Percentiles rank a stretch among this genome's conserved stretches.
These are phyloP conservation scores for Lantana camara DNA, from an alignment of 257 asterid genomes.

Conservation along the genomic window DNA sequence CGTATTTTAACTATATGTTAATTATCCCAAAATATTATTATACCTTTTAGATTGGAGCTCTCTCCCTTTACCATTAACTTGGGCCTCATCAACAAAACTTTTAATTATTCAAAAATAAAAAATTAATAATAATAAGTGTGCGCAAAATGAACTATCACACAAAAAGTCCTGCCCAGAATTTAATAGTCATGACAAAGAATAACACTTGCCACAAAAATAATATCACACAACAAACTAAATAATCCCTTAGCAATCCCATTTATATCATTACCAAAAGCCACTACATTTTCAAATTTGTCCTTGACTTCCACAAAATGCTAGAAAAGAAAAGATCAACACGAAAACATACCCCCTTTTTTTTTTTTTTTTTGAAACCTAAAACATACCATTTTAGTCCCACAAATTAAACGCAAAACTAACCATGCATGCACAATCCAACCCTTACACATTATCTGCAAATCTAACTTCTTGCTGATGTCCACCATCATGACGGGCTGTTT, in stretches of 20 bases:
- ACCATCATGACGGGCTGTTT: conserved; percentile 28
- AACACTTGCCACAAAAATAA: too few relatives aligned
- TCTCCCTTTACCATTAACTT: too few relatives aligned
- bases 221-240: background rate
- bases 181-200: too few relatives aligned
- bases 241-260: conserved; percentile 6
- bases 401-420: too few relatives aligned
- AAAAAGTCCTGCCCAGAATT: too few relatives aligned
- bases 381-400: conserved; percentile 18
- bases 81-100: too few relatives aligned
- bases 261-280: conserved; percentile 21
- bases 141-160: too few relatives aligned
- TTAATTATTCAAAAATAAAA: too few relatives aligned
- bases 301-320: conserved; percentile 12
- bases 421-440: conserved; percentile 24
- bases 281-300: conserved; percentile 19
- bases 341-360: conserved; percentile 28
- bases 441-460: conserved; percentile 50
- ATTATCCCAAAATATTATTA: too few relatives aligned
- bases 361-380: background rate
- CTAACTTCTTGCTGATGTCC: conserved; percentile 54
- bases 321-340: background rate
- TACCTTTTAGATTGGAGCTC: too few relatives aligned
- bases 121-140: too few relatives aligned
- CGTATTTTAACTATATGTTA: too few relatives aligned